Evolutionary conservation across 106 monocot species (phyloP), one percentile per base, ranked within the genome.

Genomic region (Dendrobium catenatum): DNA sequence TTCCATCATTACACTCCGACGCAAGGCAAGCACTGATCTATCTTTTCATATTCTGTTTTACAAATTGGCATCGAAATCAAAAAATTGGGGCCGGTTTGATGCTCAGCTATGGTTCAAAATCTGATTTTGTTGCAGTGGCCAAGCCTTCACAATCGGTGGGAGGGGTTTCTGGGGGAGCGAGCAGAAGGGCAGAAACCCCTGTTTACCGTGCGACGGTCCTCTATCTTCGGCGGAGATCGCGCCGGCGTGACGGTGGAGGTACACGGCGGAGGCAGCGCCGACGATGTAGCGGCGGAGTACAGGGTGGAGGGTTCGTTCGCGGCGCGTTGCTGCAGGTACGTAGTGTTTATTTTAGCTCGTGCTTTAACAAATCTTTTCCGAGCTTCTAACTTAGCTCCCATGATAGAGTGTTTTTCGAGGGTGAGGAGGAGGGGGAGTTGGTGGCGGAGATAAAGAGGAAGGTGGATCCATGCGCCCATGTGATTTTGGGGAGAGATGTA

Each of bases 121-220:
- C 20, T 74, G 74, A 42, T 74, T 74, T 74, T 43, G 43, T 42
- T 33, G 70, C 86, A 89, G 90, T 55, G 81, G 85, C 89, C 89
- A 4, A 99, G 95, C 86, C 87, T 99, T 24, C 98, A 99, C 83
- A 88, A 93, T 26, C 80, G 98, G 49, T 99, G 99, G 99, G 95
- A 99, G 75, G 99, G 89, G 19, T 95, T 90, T 79, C 72, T 87
- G 5, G 95, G 99, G 2, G 90, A 91, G 61, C 84, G 88, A 54
- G 68, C 15, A 27, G 91, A 87, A n/a, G 87, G 88, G 59, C 88
- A 90, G 85, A 87, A 91, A 64, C 98, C 93, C 1, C 73, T 95
- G 2, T 99, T 99, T 87, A 90, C 86, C 49, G 83, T 93, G 41
- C 84, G 88, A 55, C 83, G 95, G 56, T 78, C 89, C 55, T 93